These are phyloP conservation scores for Chaetomium globosum DNA, from an alignment of 2,329 filamentous ascomycete genomes.

Conservation along the genomic window DNA sequence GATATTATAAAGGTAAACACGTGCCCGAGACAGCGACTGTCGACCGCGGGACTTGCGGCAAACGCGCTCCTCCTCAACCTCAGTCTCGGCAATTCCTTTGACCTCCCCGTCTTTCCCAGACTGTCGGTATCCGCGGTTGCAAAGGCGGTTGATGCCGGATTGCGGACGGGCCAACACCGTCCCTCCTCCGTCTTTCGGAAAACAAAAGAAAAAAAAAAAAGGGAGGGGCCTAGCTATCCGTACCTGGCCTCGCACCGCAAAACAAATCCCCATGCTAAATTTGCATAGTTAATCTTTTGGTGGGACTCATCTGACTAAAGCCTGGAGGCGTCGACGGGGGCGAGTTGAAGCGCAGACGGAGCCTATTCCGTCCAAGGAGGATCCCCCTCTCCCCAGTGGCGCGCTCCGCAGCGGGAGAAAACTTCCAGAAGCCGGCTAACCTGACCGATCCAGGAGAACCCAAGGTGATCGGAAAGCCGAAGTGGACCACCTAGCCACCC, in stretches of 20 bases:
- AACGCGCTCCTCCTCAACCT: conserved; percentile 7
- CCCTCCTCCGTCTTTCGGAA: not conserved
- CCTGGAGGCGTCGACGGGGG: not conserved
- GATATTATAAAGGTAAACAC: conserved; percentile 6
- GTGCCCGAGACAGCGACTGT: conserved; percentile 25
- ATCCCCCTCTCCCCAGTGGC: not conserved
- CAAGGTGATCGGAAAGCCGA: conserved; percentile 24
- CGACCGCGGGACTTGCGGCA: conserved; percentile 14
- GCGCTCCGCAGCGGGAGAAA: conserved; percentile 25
- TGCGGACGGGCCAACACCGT: not conserved
- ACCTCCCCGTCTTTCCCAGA: conserved; percentile 4
- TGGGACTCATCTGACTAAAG: conserved; percentile 10
- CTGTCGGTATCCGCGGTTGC: conserved; percentile 20
- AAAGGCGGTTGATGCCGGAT: conserved; percentile 15
- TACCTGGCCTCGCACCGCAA: not conserved
- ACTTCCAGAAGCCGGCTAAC: conserved; percentile 33
- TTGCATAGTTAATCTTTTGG: not conserved
- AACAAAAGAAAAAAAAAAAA: not conserved
- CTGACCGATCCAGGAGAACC: conserved; percentile 11
- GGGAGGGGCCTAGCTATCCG: too few relatives aligned
- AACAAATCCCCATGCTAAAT: not conserved
- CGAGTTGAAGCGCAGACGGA: not conserved
- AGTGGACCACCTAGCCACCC: conserved; percentile 6
- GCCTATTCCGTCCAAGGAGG: not conserved
- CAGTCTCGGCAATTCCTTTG: not conserved